Base-by-base conservation (phyloP, 805 yeast species). In the Candida ulmi region DNA sequence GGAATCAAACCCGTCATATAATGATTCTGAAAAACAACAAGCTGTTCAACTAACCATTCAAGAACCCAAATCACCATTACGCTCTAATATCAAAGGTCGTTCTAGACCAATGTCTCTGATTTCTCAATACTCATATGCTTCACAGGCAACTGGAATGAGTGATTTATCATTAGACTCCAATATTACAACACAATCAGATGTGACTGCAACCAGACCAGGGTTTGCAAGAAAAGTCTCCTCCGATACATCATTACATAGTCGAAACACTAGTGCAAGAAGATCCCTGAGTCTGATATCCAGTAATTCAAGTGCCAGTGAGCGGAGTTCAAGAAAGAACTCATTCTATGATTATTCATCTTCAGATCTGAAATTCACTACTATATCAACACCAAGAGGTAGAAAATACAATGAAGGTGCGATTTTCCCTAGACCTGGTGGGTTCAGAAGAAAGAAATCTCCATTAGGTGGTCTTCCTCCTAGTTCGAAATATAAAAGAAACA, bases 21-120 rank as follows among this genome's bases (percentile, higher is more conserved):
- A 8, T 11, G 16, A 30, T 17, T 6, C 29, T 23, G 11, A 8
- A 23, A 8, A 23, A 26, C 6, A 26, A n/a, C 13, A 17, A 17
- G 8, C 15, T 11, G 23, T 17, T 4, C 58, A 51, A 23, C 42
- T 51, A n/a, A 55, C 55, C 1, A 56, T 57, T 21, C 54, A 55
- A 25, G 60, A 60, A 17, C 62, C 68, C 29, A 55, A 48, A 45
- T 40, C 64, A 37, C 52, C 54, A 17, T n/a, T 42, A 1, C 41
- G 48, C 12, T 36, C 46, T 11, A 34, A 32, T 1, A 37, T 30
- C 30, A 37, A 36, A 46, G 44, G 27, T 43, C 52, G 55, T 44
- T 41, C 62, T 23, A 58, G 82, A 36, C 80, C 81, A 4, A 63
- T 66, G 0, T 77, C 83, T 1, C 65, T 69, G 30, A 53, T 76